Conservation (phyloP, 805 yeast species). For the Wickerhamiella spandovensis region DNA sequence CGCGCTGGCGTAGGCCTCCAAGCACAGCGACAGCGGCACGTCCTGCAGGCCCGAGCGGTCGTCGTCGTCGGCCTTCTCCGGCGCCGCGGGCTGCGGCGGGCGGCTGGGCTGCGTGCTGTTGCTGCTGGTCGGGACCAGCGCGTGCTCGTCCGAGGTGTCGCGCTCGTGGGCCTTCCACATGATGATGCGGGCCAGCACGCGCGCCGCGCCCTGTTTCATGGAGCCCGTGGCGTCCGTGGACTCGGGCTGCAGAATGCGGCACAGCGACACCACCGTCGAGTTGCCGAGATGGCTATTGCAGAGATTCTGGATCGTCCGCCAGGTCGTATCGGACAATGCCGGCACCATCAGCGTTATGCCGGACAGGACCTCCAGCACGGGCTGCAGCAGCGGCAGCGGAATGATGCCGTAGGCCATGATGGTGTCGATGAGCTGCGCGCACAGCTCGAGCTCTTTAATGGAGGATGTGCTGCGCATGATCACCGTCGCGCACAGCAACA, state of each 20-base stretch:
- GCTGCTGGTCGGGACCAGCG: not conserved
- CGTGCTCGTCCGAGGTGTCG: not conserved
- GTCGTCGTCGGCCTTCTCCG: conserved; percentile 1
- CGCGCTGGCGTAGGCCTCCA: conserved; percentile 5
- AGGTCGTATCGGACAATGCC: conserved; percentile 25
- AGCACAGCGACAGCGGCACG: conserved; percentile 1
- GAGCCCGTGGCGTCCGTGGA: conserved; percentile 21
- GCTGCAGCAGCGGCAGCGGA: conserved; percentile 29
- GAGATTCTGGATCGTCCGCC: conserved; percentile 30
- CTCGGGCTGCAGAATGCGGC: conserved; percentile 22
- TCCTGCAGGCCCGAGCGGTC: not conserved
- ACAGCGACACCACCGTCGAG: conserved; percentile 22
- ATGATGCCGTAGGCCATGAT: conserved; percentile 34
- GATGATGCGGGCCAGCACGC: conserved; percentile 21
- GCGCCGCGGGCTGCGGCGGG: not conserved
- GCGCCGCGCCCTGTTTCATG: conserved; percentile 26
- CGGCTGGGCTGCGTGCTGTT: no score
- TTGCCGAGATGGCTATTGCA: conserved; percentile 28
- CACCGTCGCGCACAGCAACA: conserved; percentile 27
- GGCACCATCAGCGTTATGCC: conserved; percentile 30
- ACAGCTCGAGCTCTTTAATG: conserved; percentile 25
- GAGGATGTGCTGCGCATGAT: conserved; percentile 32
- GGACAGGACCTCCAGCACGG: conserved; percentile 34
- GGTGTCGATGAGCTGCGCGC: conserved; percentile 32
- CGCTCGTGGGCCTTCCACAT: not conserved